Evolutionary conservation across 2,329 filamentous ascomycete species (phyloP), one percentile per base, ranked within the genome.

Genomic region (Iodosphaeria phyllophila): DNA sequence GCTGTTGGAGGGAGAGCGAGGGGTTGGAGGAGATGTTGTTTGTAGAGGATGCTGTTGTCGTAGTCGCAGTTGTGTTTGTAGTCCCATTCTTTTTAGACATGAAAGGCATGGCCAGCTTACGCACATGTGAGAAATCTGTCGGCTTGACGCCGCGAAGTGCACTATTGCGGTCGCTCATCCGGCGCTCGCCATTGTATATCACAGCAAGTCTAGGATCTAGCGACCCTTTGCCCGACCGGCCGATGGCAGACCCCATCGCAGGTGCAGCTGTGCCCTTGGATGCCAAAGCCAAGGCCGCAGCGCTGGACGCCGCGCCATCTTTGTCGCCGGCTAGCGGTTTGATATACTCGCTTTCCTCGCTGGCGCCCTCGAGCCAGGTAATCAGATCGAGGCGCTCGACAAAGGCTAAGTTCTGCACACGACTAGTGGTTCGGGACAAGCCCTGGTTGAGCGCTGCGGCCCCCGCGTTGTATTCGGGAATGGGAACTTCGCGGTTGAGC

Each of bases 341-440:
- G 52, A 98, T 92, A 46, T 84, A 89, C 47, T 95, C 86, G 48
- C 76, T 86, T 43, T 91, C 80, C 43, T 84, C 79, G 25, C 76
- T 78, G 24, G 82, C 80, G 19, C 86, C 84, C 43, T 86, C 80
- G 27, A 98, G 58, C 80, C 83, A 98, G 11, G 82, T 84, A 38
- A 92, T 82, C 33, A 98, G 58, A 47, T 95, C 86, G 27, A 93
- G 55, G 27, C 79, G 73, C 58, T 93, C 84, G 29, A 91, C 78
- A 51, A 93, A 98, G 18, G 79, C 74, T 35, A 95, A 56, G 46
- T 89, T 92, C 51, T 84, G 75, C 13, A 93, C 79, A 36, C 70
- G 69, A 28, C 73, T 73, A 12, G 58, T 57, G 11, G 65, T 69
- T n/a, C n/a, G n/a, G 2, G 56, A 58, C 8, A 93, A 59, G 42